A percentile compares a stretch with the other conserved stretches of the same genome.
Evolutionary conservation across 306 rosid genomes (phyloP).

Genomic region (Sindora glabra): DNA sequence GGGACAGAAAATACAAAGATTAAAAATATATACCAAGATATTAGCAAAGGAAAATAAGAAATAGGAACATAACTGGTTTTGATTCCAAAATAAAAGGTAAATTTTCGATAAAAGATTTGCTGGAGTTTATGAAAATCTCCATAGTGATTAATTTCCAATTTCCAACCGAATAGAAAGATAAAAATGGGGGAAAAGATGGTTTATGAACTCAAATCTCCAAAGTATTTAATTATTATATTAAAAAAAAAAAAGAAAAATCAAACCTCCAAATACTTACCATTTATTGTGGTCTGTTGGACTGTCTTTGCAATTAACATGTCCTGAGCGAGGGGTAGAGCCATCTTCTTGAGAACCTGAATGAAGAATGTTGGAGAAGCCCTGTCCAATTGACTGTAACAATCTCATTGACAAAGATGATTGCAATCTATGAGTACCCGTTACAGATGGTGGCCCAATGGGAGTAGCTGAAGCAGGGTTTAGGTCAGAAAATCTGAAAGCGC

Average conservation of each 20-base stretch:
- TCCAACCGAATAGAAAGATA: not conserved
- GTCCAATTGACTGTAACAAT: slow-evolving; percentile 70
- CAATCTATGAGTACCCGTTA: slow-evolving; percentile 4
- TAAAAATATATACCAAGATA: slow-evolving; percentile 1
- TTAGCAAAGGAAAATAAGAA: not conserved
- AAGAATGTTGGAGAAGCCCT: slow-evolving; percentile 56
- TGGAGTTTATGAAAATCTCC: too few species aligned
- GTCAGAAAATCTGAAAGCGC: slow-evolving; percentile 67
- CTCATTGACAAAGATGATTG: slow-evolving; percentile 52
- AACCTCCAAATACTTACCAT: slow-evolving; percentile 22
- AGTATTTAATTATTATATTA: not conserved
- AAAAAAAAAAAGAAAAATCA: not conserved
- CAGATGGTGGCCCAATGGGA: slow-evolving; percentile 37
- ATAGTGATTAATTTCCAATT: not conserved
- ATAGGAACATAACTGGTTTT: not conserved
- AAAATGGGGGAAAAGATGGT: not conserved
- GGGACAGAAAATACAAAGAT: not conserved
- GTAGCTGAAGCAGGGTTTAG: slow-evolving; percentile 66
- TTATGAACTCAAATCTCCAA: not conserved
- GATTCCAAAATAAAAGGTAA: too few species aligned
- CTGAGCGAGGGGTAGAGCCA: slow-evolving; percentile 28
- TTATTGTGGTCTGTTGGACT: slow-evolving; percentile 14
- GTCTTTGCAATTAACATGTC: slow-evolving; percentile 22
- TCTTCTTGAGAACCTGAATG: slow-evolving; percentile 56
- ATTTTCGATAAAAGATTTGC: not conserved